Base-by-base conservation (phyloP, 805 yeast species). In the Hemisphaericaspora nanyangensis region DNA sequence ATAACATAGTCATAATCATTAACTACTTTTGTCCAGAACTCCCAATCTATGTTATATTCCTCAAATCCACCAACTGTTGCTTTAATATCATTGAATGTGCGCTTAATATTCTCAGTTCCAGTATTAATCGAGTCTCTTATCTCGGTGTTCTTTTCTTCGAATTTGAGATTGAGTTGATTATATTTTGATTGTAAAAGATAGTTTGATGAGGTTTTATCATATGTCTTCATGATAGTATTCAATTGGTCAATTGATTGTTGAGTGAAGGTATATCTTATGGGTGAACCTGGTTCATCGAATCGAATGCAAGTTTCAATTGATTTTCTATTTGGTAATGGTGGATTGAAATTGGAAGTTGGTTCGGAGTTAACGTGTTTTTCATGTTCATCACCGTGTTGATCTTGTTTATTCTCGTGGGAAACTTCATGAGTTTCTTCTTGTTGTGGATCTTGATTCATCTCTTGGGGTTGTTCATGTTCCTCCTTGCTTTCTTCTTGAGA, bases 1-100 rank as follows among this genome's bases (percentile, higher is more conserved):
- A 89, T 89, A 7, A 84, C 80, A 0, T 60, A 55, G n/a, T 80
- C 70, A 54, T 88, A 87, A 56, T 89, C 84, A 46, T 83, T 79
- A 3, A 88, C 87, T 13, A 90, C 85, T 27, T 67, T 67, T 5
- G 90, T 76, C 98, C 98, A 91, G 56, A 87, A 85, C 32, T 84
- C 85, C 93, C 93, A 85, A 55, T 84, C 86, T 34, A 81, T 73
- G 37, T 54, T 51, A 48, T 54, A 48, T 18, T 72, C 65, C 43
- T 63, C 57, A 22, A 69, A 58, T 11, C 62, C 61, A 3, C 68
- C 71, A n/a, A 74, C 71, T 7, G 79, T 76, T 18, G 60, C 57
- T 40, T 69, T 72, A 44, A 76, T 75, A 46, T 72, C 77, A 41
- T 70, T 68, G 51, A 75, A 63, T 8, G 68, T 59, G 34, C 63